Evolutionary conservation across 257 asterid genomes (phyloP), one percentile per base, ranked within the genome.

Genomic region (Solanum bulbocastanum): DNA sequence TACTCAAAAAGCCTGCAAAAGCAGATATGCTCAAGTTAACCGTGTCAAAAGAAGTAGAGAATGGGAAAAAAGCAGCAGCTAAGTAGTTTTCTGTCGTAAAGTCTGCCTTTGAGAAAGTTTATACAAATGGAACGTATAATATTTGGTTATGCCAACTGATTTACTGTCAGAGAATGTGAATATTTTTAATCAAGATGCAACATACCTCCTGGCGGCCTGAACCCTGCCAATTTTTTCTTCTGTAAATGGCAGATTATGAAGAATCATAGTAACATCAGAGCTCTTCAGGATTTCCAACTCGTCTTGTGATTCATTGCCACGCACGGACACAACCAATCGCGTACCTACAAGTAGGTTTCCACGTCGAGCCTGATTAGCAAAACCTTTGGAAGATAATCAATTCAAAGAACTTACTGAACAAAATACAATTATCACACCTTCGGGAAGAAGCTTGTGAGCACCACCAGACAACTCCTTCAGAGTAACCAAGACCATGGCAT

Each of bases 121-220:
- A 46, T 46, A 46, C 85, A 46, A 42, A 27, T 81, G 27, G 66
- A 2, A 42, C 6, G 27, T 73, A 20, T 44, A 4, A 79, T 44
- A 44, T 16, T 72, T 13, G 12, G 32, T 42, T 27, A 44, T 8
- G 39, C 66, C n/a, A 75, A 75, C 71, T 27, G 65, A 39, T 32
- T 68, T 68, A 16, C 5, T 20, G 66, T 22, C 15, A 78, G 20
- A 3, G 2, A 71, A 65, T 52, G n/a, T 60, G 86, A 11, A 5
- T 37, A 49, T 2, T 88, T 82, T 52, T 10, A 78, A 90, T 49
- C 40, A 22, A 87, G 88, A 84, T 27, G 60, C 60, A 89, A 88
- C 75, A 56, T 91, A 95, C 99, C 97, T 96, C 89, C 98, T 94
- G 82, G 98, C 98, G 62, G 99, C 98, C 85, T 96, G 99, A 90